phyloP scores from a whole-genome alignment of 257 asterid species.

The Nicotiana attenuata region DNA sequence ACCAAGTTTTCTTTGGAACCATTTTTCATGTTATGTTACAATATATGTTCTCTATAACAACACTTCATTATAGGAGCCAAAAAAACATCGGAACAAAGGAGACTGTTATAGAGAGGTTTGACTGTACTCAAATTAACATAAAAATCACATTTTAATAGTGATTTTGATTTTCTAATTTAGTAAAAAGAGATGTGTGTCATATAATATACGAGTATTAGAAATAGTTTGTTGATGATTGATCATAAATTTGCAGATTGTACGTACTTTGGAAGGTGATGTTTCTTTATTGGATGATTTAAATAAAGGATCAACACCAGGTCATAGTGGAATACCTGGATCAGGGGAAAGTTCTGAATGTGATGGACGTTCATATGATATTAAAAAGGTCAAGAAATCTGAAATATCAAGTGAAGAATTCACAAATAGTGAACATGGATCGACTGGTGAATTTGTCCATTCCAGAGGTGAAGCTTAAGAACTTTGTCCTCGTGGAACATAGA shows the following conservation, averaged over 20 bases:
- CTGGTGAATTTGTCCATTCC: not conserved
- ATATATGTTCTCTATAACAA: no score
- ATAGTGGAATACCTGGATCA: not conserved
- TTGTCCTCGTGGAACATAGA: not conserved
- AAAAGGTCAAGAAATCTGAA: not conserved
- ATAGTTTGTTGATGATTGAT: not conserved
- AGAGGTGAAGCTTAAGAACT: not conserved
- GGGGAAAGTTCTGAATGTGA: conserved; percentile 15
- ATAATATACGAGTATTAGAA: not conserved
- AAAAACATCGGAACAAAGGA: no score
- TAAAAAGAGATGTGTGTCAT: no score
- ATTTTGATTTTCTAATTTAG: no score
- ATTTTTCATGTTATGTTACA: no score
- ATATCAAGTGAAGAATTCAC: conserved; percentile 8
- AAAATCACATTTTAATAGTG: no score
- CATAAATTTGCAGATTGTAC: conserved; percentile 41
- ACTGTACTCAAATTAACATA: no score
- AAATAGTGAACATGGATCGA: conserved; percentile 6
- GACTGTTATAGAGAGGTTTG: no score
- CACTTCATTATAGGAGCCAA: no score
- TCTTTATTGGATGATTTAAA: conserved; percentile 61
- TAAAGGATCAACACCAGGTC: conserved; percentile 41
- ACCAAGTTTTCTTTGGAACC: no score
- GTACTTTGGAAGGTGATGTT: conserved; percentile 58
- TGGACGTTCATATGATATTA: not conserved